A percentile compares a stretch with the other conserved stretches of the same genome.
phyloP scores from a whole-genome alignment of 257 asterid genomes.

The Leptodermis oblonga region DNA sequence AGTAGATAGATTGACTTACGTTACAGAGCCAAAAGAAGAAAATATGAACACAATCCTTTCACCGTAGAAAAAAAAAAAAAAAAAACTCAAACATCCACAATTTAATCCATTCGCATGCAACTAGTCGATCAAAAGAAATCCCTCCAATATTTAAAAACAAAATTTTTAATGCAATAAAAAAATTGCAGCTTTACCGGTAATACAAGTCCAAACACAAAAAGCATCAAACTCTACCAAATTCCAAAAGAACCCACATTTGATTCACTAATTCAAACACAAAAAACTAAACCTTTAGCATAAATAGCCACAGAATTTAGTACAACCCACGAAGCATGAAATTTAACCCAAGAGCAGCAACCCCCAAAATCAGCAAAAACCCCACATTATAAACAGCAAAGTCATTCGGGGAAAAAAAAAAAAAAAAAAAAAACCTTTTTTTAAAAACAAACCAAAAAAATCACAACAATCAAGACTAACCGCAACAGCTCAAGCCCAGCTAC shows the following conservation, averaged over 20 bases:
- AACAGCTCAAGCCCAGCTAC: conserved; percentile 9
- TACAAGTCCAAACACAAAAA: neutral
- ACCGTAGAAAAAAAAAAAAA: neutral
- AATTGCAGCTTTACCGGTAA: neutral
- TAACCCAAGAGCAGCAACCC: conserved; percentile 6
- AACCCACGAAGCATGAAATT: neutral
- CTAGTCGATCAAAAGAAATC: neutral
- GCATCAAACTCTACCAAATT: neutral
- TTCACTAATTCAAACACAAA: neutral
- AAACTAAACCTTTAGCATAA: neutral
- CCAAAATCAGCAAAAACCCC: conserved; percentile 23
- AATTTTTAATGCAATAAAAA: neutral
- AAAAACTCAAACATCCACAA: neutral
- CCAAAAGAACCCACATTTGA: conserved; percentile 2
- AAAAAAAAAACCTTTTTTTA: too few species aligned
- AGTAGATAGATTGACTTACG: neutral
- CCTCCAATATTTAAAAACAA: too few species aligned
- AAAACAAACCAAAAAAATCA: neutral
- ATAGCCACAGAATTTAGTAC: conserved; percentile 8
- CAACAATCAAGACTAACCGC: conserved; percentile 21
- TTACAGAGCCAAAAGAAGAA: neutral
- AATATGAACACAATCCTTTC: neutral
- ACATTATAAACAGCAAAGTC: conserved; percentile 30
- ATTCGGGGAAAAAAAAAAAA: conserved; percentile 11
- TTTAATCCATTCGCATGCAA: neutral